Percentiles rank a stretch among this genome's conserved stretches.
Conservation (phyloP, 1,284 basidiomycete genomes). For the Ganoderma lucidum region DNA sequence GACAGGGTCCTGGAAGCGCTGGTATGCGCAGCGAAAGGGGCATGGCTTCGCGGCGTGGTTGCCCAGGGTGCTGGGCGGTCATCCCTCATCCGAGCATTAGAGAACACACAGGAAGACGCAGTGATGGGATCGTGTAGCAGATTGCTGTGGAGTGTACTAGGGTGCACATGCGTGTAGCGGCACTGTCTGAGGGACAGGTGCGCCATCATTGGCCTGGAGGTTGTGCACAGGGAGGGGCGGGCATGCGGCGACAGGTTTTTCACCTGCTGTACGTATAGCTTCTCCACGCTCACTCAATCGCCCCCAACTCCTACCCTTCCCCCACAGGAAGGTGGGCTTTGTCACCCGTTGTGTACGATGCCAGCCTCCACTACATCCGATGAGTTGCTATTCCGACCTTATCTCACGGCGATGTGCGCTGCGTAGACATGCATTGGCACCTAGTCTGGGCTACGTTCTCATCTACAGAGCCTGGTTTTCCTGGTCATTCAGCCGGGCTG, state of each 20-base stretch:
- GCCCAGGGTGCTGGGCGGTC: constrained; percentile 24
- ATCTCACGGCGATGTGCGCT: constrained; percentile 28
- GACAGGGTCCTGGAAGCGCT: constrained; percentile 53
- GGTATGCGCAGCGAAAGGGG: constrained; percentile 55
- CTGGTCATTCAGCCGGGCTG: constrained; percentile 30
- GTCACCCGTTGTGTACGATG: constrained; percentile 36
- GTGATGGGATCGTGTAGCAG: constrained; percentile 13
- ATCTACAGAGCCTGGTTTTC: constrained; percentile 11
- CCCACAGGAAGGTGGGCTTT: constrained; percentile 42
- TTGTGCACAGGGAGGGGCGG: constrained; percentile 30
- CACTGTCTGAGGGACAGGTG: constrained; percentile 24
- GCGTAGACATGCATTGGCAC: constrained; percentile 37
- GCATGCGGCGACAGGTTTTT: constrained; percentile 29
- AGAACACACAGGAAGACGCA: constrained; percentile 38
- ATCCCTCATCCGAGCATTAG: constrained; percentile 27
- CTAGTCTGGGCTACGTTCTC: constrained; percentile 29
- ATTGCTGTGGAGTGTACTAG: constrained; percentile 18
- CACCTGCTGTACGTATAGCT: constrained; percentile 31
- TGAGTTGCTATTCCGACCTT: constrained; percentile 23
- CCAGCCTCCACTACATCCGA: constrained; percentile 33
- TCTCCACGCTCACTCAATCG: constrained; percentile 24
- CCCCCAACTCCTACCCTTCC: constrained; percentile 43
- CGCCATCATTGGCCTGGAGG: constrained; percentile 29
- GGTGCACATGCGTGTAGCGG: constrained; percentile 32
- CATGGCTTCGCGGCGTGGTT: constrained; percentile 51